Conservation (phyloP, 306 rosid species). For the Prunus salicina region DNA sequence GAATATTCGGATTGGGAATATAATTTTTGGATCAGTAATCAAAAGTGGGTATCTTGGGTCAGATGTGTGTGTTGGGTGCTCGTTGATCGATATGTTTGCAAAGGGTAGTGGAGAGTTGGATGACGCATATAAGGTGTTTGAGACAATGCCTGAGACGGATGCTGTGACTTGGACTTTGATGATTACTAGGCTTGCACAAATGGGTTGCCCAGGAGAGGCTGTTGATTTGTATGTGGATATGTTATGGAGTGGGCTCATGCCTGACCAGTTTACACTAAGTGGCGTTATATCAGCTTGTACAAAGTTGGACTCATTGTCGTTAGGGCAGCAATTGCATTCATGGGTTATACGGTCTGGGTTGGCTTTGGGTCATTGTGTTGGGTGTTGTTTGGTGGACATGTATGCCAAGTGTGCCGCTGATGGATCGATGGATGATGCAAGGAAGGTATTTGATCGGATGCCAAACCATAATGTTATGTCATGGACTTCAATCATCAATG, state of each 20-base stretch:
- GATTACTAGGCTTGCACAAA: conserved; percentile 18
- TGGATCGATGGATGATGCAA: conserved; percentile 11
- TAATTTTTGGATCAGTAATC: conserved; percentile 10
- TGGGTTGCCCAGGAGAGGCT: conserved; percentile 1
- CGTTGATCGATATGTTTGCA: conserved; percentile 14
- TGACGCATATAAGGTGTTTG: conserved; percentile 23
- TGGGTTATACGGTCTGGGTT: conserved; percentile 8
- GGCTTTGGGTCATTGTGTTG: conserved; percentile 14
- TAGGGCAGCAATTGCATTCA: conserved; percentile 25
- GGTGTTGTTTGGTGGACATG: conserved; percentile 25
- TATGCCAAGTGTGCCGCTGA: conserved; percentile 19
- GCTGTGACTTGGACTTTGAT: conserved; percentile 19
- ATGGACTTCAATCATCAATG: conserved; percentile 23
- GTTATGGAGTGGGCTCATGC: conserved; percentile 5
- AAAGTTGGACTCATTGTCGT: not conserved
- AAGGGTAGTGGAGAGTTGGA: conserved; percentile 16
- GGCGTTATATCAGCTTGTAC: conserved; percentile 11
- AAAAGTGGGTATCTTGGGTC: conserved; percentile 16
- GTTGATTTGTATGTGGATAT: conserved; percentile 6
- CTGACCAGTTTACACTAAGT: conserved; percentile 19
- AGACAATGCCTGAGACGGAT: conserved; percentile 14
- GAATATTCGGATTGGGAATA: not conserved
- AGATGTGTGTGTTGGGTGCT: conserved; percentile 22
- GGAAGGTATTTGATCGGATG: conserved; percentile 26
- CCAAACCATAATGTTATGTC: conserved; percentile 19